A percentile compares a stretch with the other conserved stretches of the same genome.
phyloP scores from a whole-genome alignment of 2,329 filamentous ascomycete genomes.

The Aspergillus texensis region DNA sequence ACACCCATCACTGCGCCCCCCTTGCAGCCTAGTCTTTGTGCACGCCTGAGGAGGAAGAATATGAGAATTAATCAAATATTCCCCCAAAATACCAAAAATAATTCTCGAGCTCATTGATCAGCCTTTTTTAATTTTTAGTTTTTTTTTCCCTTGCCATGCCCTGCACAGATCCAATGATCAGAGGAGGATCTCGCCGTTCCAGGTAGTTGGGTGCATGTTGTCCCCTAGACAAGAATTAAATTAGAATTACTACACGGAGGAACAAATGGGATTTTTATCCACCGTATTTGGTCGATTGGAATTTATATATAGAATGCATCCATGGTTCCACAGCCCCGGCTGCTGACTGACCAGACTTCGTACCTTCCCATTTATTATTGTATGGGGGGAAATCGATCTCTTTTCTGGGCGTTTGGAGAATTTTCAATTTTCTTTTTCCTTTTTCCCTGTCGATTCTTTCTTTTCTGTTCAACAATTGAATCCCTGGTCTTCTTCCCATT shows the following conservation, averaged over 20 bases:
- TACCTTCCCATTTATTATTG: neutral
- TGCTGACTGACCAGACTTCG: neutral
- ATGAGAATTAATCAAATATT: neutral
- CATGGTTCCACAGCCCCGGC: neutral
- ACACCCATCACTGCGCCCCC: neutral
- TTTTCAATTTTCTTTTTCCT: neutral
- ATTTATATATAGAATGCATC: constrained; percentile 4
- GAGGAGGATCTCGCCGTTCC: neutral
- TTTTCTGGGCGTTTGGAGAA: neutral
- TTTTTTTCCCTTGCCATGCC: neutral
- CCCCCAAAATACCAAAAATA: neutral
- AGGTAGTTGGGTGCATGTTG: neutral
- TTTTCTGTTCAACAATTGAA: neutral
- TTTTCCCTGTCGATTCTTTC: neutral
- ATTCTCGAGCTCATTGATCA: neutral
- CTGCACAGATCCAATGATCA: neutral
- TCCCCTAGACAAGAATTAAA: neutral
- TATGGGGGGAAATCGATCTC: neutral
- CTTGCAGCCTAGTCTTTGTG: neutral
- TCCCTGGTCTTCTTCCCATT: neutral
- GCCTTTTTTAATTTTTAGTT: neutral
- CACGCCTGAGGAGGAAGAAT: neutral
- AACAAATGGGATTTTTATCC: neutral
- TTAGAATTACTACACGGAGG: neutral
- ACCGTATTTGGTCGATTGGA: neutral